phyloP scores from a whole-genome alignment of 2,329 filamentous ascomycete genomes.

The Ilyonectria mors-panacis region DNA sequence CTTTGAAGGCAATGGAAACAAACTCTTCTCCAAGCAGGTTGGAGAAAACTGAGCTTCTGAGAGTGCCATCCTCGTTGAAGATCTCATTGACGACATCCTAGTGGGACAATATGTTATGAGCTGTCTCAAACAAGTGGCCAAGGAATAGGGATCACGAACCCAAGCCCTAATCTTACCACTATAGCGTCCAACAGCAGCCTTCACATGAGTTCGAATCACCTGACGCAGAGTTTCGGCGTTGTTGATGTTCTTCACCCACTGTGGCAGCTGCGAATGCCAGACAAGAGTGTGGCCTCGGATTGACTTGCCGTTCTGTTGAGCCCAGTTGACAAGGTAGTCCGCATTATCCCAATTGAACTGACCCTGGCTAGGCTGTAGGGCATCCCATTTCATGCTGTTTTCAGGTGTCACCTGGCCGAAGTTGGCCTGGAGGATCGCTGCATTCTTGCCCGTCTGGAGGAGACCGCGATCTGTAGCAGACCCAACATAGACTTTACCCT shows the following conservation, averaged over 20 bases:
- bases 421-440: constrained; percentile 69
- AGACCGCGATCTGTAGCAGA: constrained; percentile 68
- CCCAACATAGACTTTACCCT: constrained; percentile 77
- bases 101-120: constrained; percentile 13
- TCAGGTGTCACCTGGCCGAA: constrained; percentile 78
- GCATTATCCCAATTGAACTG: constrained; percentile 71
- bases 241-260: constrained; percentile 71
- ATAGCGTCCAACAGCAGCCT: constrained; percentile 70
- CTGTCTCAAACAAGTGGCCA: too few species aligned
- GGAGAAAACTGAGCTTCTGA: constrained; percentile 75
- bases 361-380: constrained; percentile 62
- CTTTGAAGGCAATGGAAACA: constrained; percentile 78
- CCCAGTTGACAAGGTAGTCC: constrained; percentile 74
- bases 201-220: constrained; percentile 73
- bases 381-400: constrained; percentile 81
- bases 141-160: constrained; percentile 46
- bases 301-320: constrained; percentile 67
- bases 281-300: constrained; percentile 77
- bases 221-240: constrained; percentile 65
- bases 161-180: constrained; percentile 75
- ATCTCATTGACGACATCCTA: constrained; percentile 76
- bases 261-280: constrained; percentile 74
- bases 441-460: constrained; percentile 64
- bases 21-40: constrained; percentile 79
- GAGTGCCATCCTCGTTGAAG: constrained; percentile 72